These are phyloP conservation scores for Coniferiporia weirii DNA, from an alignment of 1,284 basidiomycete genomes.

Conservation along the genomic window DNA sequence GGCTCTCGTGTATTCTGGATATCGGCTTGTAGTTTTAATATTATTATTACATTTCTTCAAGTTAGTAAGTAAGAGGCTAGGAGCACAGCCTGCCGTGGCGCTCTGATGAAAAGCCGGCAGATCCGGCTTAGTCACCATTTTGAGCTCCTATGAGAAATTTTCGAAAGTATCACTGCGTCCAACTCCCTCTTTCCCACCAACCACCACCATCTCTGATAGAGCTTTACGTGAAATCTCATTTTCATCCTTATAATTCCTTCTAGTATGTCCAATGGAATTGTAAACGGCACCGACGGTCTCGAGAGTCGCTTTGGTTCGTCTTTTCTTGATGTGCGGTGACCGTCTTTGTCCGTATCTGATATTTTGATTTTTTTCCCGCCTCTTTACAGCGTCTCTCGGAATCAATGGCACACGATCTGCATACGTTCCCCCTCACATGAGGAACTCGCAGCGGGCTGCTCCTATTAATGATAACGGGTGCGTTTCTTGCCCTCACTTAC, in stretches of 20 bases:
- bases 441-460: slow-evolving; percentile 75
- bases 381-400: slow-evolving; percentile 54
- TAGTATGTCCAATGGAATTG: slow-evolving; percentile 87
- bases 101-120: neutral
- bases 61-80: neutral
- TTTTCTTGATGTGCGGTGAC: slow-evolving; percentile 23
- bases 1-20: no score
- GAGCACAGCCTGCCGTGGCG: neutral
- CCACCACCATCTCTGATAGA: slow-evolving; percentile 17
- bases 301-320: slow-evolving; percentile 77
- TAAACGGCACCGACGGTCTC: slow-evolving; percentile 73
- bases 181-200: slow-evolving; percentile 13
- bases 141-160: slow-evolving; percentile 6
- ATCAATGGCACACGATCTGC: slow-evolving; percentile 72
- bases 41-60: neutral
- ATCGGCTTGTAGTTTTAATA: no score
- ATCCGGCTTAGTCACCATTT: slow-evolving; percentile 2
- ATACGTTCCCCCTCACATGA: slow-evolving; percentile 92
- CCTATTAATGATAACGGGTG: slow-evolving; percentile 52
- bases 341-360: slow-evolving; percentile 6
- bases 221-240: slow-evolving; percentile 17
- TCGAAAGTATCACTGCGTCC: neutral
- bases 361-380: slow-evolving; percentile 2
- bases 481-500: slow-evolving; percentile 21
- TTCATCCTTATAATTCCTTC: slow-evolving; percentile 17